These are phyloP conservation scores for Mesembryanthemum crystallinum DNA, from an alignment of 148 eudicot genomes.

Conservation along the genomic window DNA sequence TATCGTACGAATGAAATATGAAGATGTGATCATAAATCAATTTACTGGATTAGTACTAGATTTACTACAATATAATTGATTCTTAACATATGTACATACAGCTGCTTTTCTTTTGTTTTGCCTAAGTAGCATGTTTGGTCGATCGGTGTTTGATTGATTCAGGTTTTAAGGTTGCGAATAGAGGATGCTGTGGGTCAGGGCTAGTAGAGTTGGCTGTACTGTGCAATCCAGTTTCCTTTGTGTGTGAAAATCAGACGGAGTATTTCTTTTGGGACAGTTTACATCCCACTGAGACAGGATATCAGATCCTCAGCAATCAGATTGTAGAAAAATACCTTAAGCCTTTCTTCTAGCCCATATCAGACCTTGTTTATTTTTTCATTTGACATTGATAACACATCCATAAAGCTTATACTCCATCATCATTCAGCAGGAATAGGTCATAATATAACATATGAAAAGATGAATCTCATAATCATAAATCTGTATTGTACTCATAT, in stretches of 20 bases:
- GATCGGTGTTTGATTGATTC: not conserved
- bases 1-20: too few species aligned
- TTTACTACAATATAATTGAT: not conserved
- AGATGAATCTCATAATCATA: not conserved
- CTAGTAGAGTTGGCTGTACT: constrained; percentile 42
- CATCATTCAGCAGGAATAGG: not conserved
- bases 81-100: not conserved
- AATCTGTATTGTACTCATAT: not conserved
- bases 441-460: too few species aligned
- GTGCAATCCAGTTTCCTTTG: constrained; percentile 34
- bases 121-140: too few species aligned
- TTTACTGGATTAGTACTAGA: not conserved
- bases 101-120: too few species aligned
- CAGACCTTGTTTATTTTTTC: not conserved
- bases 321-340: constrained; percentile 12
- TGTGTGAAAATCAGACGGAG: constrained; percentile 34
- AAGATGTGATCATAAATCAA: not conserved
- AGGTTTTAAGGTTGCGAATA: constrained; percentile 53
- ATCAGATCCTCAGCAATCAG: constrained; percentile 30
- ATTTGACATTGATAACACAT: not conserved
- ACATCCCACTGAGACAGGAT: constrained; percentile 51
- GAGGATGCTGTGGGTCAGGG: constrained; percentile 78
- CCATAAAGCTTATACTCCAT: not conserved
- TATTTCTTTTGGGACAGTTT: constrained; percentile 66
- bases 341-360: not conserved